Evolutionary conservation across 345 rosid genomes (phyloP), one percentile per base, ranked within the genome.

Genomic region (Eucalyptus albens): DNA sequence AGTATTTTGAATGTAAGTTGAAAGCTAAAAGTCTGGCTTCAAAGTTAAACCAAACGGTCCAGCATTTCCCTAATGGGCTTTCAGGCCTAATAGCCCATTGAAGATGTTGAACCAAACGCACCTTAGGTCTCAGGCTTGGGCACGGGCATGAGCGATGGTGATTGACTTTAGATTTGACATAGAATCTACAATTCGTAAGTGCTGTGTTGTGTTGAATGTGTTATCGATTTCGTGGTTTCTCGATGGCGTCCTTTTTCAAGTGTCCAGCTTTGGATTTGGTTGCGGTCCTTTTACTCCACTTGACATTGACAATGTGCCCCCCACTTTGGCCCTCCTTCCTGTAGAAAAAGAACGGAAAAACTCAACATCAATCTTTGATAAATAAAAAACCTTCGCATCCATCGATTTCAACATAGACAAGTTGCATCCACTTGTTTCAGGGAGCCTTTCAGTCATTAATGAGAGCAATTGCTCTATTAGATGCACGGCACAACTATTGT

Each of bases 111-210:
- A 42, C 44, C 44, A 42, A 42, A 42, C 44, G 2, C 44, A 42
- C 44, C 44, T 42, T 42, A 45, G 59, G 26, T 53, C 26, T 53
- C 10, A 4, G 0, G 59, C 12, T 26, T 1, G 1, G 3, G 62
- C 62, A 56, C 1, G 1, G 13, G 60, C 26, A 55, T 0, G 1
- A 4, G 27, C 1, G 3, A 9, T 12, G 1, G 29, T 56, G 62
- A 22, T 24, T 56, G 29, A 56, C 40, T 67, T 31, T 8, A 31
- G 22, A 67, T 67, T 31, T 33, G 17, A 67, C 40, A 8, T 15
- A 67, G 80, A 67, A 67, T 67, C 80, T 67, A 42, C 42, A n/a
- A n/a, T 67, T 67, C 3, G 17, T 1, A 8, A 31, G 2, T 67
- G 80, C 9, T 4, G 80, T 31, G 40, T 8, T 8, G 62, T 1